These are phyloP conservation scores for Penicillium glabrum DNA, from an alignment of 2,329 filamentous ascomycete genomes.

Conservation along the genomic window DNA sequence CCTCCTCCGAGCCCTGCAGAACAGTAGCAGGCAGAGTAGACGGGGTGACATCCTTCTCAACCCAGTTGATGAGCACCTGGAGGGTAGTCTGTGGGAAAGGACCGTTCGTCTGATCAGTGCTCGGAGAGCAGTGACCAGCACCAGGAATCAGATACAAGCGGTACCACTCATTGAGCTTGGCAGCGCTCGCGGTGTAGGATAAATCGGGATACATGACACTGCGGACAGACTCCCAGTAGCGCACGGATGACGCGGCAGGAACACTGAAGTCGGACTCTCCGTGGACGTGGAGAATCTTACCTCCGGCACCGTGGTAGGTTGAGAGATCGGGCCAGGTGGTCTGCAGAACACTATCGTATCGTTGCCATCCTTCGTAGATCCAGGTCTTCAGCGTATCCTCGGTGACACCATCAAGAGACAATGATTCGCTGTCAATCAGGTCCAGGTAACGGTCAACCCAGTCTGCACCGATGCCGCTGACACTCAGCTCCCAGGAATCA, in stretches of 20 bases:
- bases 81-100: slow-evolving; percentile 47
- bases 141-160: slow-evolving; percentile 54
- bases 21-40: slow-evolving; percentile 38
- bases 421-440: slow-evolving; percentile 37
- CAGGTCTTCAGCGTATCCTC: slow-evolving; percentile 55
- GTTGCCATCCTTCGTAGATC: slow-evolving; percentile 34
- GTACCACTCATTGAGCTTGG: slow-evolving; percentile 52
- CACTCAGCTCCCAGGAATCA: slow-evolving; percentile 7
- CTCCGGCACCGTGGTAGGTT: slow-evolving; percentile 47
- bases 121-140: slow-evolving; percentile 50
- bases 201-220: slow-evolving; percentile 45
- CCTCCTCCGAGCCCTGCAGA: slow-evolving; percentile 13
- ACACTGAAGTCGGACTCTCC: slow-evolving; percentile 55
- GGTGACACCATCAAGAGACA: slow-evolving; percentile 47
- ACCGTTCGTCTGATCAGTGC: slow-evolving; percentile 36
- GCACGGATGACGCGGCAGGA: slow-evolving; percentile 53
- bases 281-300: slow-evolving; percentile 58
- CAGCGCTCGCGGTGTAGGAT: slow-evolving; percentile 37
- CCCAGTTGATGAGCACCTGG: slow-evolving; percentile 50
- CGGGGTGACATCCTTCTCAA: slow-evolving; percentile 47
- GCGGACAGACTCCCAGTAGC: slow-evolving; percentile 56
- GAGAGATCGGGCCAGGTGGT: slow-evolving; percentile 47
- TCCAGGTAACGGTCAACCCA: slow-evolving; percentile 5
- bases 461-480: slow-evolving; percentile 5
- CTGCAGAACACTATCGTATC: not conserved